Base-by-base conservation (phyloP, 305 asterid species). In the Plantago lanceolata region DNA sequence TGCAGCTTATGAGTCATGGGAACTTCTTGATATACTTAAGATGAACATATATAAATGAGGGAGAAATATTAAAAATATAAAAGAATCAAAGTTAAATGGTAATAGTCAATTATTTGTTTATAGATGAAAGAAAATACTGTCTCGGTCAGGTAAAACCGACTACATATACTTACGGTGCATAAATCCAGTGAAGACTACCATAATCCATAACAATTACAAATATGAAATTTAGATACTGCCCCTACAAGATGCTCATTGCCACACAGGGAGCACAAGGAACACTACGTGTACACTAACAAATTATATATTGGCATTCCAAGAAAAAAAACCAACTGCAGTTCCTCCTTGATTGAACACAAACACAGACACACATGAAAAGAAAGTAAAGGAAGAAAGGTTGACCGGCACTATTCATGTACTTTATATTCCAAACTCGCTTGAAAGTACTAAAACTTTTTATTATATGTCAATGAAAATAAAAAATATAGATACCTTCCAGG, bases 401-500 rank as follows among this genome's bases (percentile, higher is more conserved):
- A 33, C 11, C 40, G 7, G 1, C 40, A 33, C 8, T 33, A 33
- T 33, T 33, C 40, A 33, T 33, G 40, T 33, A 3, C 6, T 33
- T 33, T 5, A 33, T 33, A 33, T 33, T 33, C 40, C 40, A 33
- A 33, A 33, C 11, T 5, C 9, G 40, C 40, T 3, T 7, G 40
- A 33, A 33, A 33, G 40, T 57, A 59, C 31, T 52, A n/a, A 48
- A 44, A 66, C 51, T 16, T 17, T 50, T 43, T 60, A 51, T 31
- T 37, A 54, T 43, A 40, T 48, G 35, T 21, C 56, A 57, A 66
- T 61, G 24, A 57, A 67, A 66, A 65, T 8, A 17, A 24, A 40
- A 58, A 64, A 68, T 61, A 73, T 61, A 73, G 63, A 63, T 85
- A 87, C 95, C 95, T 87, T 73, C 96, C 96, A 6, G 95, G 94